Evolutionary conservation across 140 eudicot species (phyloP), one percentile per base, ranked within the genome.

Genomic region (Bidens hawaiensis): DNA sequence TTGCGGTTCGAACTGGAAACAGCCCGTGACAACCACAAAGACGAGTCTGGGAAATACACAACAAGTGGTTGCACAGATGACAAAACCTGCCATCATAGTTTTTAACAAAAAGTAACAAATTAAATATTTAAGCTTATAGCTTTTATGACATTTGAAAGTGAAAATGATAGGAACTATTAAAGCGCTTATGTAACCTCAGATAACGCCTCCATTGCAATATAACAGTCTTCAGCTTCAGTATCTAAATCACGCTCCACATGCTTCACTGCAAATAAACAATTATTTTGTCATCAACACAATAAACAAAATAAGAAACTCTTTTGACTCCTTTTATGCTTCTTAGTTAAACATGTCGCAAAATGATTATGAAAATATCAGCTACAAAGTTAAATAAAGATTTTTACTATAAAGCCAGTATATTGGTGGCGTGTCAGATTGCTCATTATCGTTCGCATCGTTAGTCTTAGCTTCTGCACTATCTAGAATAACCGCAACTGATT

Each of bases 1-100:
- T 81, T 81, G 17, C 85, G 87, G 65, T 85, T 85, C 55, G 97
- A 71, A 80, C 88, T 85, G 10, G 94, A 72, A 67, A 86, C 89
- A 48, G 97, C 95, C 67, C 88, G 78, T 41, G 89, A 93, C 66
- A 88, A 47, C 99, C 99, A 94, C 65, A 82, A 55, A 67, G 95
- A 81, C n/a, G 94, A 85, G 75, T 94, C 99, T 22, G 99, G 90
- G 70, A 94, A 83, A 67, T 94, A 94, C 31, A 94, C 99, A 50
- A 94, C 78, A 33, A 94, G 82, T 21, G 99, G 99, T 73, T 88
- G 94, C 75, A 61, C 78, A 64, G 94, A 68, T 22, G 69, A 72
- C 80, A 94, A 62, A 16, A 94, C 82, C 99, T 94, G 83, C 74
- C 77, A 74, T 22, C 51, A 59, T 41, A 13, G 30, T 19, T n/a